phyloP scores from a whole-genome alignment of 306 rosid species.

The Alnus rubra region DNA sequence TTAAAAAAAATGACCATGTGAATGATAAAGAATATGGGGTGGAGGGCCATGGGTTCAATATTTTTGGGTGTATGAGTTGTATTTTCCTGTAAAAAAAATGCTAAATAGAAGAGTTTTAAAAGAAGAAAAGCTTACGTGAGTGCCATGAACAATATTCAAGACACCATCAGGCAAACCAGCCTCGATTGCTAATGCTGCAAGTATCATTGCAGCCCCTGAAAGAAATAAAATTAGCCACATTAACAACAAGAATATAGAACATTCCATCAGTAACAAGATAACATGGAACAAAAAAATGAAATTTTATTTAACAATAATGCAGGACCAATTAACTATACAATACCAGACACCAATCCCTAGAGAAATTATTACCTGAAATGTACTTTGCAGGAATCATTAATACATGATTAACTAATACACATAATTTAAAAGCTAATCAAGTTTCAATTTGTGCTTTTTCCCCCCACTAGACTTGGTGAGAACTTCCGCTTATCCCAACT shows the following conservation, averaged over 20 bases:
- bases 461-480: neutral
- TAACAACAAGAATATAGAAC: neutral
- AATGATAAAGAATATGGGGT: neutral
- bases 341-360: neutral
- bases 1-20: neutral
- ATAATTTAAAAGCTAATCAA: neutral
- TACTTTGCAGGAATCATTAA: neutral
- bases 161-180: conserved; percentile 83
- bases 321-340: neutral
- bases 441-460: neutral
- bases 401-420: neutral
- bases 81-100: neutral
- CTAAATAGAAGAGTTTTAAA: conserved; percentile 6
- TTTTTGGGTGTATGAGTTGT: neutral
- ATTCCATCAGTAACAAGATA: conserved; percentile 9
- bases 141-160: conserved; percentile 70
- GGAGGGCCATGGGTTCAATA: neutral
- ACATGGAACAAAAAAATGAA: neutral
- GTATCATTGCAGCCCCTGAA: conserved; percentile 67
- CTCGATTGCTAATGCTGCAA: conserved; percentile 67
- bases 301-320: neutral
- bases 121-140: conserved; percentile 47
- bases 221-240: conserved; percentile 22
- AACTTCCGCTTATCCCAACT: neutral
- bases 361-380: neutral